These are phyloP conservation scores for Passalora sequoiae DNA, from an alignment of 2,329 filamentous ascomycete genomes.

Conservation along the genomic window DNA sequence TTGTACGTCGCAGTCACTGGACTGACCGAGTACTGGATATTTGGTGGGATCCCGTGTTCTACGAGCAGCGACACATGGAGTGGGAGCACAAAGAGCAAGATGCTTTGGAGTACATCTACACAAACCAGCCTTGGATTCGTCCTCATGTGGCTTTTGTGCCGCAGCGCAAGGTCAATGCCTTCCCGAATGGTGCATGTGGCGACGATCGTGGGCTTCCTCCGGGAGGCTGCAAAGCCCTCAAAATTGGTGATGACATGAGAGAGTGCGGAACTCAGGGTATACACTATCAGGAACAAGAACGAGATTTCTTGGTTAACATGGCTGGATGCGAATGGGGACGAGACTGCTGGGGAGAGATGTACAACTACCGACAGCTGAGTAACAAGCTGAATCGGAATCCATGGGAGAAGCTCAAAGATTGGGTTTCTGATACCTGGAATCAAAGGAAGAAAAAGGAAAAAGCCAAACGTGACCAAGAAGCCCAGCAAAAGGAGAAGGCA, in stretches of 20 bases:
- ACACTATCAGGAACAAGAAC: conserved; percentile 79
- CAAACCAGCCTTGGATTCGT: conserved; percentile 85
- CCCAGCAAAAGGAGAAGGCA: conserved; percentile 12
- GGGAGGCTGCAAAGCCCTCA: conserved; percentile 31
- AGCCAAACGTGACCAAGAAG: conserved; percentile 17
- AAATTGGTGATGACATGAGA: conserved; percentile 20
- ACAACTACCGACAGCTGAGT: conserved; percentile 85
- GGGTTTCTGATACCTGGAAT: conserved; percentile 37
- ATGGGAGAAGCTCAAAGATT: conserved; percentile 64
- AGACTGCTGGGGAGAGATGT: conserved; percentile 98
- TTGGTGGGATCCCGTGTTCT: conserved; percentile 97
- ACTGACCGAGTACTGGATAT: conserved; percentile 86
- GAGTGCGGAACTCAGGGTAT: conserved; percentile 45
- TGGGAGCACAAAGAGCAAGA: conserved; percentile 99
- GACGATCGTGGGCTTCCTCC: conserved; percentile 66
- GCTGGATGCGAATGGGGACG: conserved; percentile 94
- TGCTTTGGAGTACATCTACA: conserved; percentile 86
- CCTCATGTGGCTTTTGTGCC: conserved; percentile 82
- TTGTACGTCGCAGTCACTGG: conserved; percentile 79
- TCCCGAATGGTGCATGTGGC: conserved; percentile 82
- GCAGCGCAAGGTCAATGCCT: conserved; percentile 90
- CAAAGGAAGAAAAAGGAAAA: conserved; percentile 23
- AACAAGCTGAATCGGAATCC: conserved; percentile 78
- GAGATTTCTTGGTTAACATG: conserved; percentile 97
- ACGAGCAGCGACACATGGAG: conserved; percentile 97